Conservation (phyloP, 768 basidiomycete species). For the Amanita pseudoporphyria region DNA sequence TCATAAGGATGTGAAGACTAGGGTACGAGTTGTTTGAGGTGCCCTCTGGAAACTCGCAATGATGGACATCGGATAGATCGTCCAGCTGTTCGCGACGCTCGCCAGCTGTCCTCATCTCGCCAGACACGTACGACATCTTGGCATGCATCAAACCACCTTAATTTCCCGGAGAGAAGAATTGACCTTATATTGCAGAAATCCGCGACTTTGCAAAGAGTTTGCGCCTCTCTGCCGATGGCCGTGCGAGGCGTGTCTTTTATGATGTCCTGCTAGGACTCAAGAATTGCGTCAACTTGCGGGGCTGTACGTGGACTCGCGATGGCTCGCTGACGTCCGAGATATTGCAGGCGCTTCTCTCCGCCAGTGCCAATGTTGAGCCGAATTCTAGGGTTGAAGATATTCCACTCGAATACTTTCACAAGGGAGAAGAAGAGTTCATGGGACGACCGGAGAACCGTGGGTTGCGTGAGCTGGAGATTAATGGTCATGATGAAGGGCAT, state of each 20-base stretch:
- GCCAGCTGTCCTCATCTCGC: constrained; percentile 46
- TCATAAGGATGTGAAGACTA: constrained; percentile 56
- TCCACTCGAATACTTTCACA: not conserved
- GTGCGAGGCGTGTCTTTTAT: constrained; percentile 18
- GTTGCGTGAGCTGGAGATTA: constrained; percentile 50
- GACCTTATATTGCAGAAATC: constrained; percentile 38
- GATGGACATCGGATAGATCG: constrained; percentile 31
- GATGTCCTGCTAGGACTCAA: constrained; percentile 39
- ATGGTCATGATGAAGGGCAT: constrained; percentile 48
- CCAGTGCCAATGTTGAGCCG: not conserved
- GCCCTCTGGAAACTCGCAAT: not conserved
- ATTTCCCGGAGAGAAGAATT: not conserved
- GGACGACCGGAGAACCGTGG: not conserved
- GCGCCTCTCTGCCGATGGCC: constrained; percentile 17
- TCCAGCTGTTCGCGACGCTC: constrained; percentile 53
- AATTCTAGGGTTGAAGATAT: not conserved
- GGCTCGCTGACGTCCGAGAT: constrained; percentile 57
- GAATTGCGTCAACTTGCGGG: constrained; percentile 51
- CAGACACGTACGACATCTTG: constrained; percentile 43
- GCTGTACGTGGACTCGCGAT: constrained; percentile 76
- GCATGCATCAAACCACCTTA: constrained; percentile 20
- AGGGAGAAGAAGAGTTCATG: not conserved
- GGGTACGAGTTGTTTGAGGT: constrained; percentile 30
- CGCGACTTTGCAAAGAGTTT: constrained; percentile 61
- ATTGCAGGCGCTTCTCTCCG: constrained; percentile 33